These are phyloP conservation scores for Vitis cinerea DNA, from an alignment of 164 flowering plant species.

Conservation along the genomic window DNA sequence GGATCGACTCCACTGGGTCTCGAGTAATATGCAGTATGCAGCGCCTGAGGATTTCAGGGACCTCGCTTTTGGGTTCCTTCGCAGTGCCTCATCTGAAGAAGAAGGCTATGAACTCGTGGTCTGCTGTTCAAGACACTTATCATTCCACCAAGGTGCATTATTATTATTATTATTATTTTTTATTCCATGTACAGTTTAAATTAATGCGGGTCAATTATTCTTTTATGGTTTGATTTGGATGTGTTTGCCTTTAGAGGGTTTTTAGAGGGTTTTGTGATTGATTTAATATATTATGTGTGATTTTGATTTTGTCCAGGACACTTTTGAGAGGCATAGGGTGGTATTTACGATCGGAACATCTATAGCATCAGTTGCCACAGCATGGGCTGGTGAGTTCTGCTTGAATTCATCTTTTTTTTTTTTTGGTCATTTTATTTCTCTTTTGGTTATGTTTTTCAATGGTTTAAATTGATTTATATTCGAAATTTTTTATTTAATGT, in stretches of 20 bases:
- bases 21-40: conserved; percentile 34
- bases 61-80: conserved; percentile 22
- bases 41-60: conserved; percentile 41
- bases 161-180: conserved; percentile 8
- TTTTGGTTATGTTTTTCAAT: background rate
- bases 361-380: conserved; percentile 73
- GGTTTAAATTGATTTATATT: background rate
- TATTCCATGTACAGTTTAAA: background rate
- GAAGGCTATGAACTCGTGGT: conserved; percentile 63
- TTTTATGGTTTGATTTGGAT: conserved; percentile 6
- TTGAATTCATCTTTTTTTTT: background rate
- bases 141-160: conserved; percentile 70
- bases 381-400: conserved; percentile 63
- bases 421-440: background rate
- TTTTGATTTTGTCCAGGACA: conserved; percentile 50
- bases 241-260: background rate
- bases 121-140: conserved; percentile 75
- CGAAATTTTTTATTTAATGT: background rate
- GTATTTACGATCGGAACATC: conserved; percentile 86
- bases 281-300: conserved; percentile 3
- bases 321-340: conserved; percentile 85
- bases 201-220: background rate
- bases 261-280: background rate
- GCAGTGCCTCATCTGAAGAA: conserved; percentile 50
- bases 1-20: conserved; percentile 1